A percentile compares a stretch with the other conserved stretches of the same genome.
phyloP scores from a whole-genome alignment of 331 rosid genomes.

The Saraca asoca region DNA sequence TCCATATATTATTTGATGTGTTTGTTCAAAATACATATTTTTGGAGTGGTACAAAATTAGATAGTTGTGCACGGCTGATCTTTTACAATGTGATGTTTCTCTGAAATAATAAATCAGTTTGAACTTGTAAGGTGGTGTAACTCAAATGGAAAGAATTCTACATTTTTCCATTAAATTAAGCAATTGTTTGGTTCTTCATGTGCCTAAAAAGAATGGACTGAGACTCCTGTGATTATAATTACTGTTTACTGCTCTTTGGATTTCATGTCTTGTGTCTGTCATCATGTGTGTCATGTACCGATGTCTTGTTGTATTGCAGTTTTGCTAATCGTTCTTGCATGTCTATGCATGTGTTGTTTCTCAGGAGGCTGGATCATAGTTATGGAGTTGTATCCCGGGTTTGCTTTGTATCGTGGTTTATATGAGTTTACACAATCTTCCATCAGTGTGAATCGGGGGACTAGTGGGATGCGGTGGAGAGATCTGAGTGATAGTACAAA shows the following conservation, averaged over 20 bases:
- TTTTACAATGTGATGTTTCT: too few species aligned
- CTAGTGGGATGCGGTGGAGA: constrained; percentile 78
- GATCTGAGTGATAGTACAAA: constrained; percentile 59
- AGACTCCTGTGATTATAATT: constrained; percentile 21
- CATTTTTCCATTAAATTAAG: too few species aligned
- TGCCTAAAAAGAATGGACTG: too few species aligned
- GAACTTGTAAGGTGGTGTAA: too few species aligned
- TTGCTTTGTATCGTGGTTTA: constrained; percentile 77
- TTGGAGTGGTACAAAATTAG: background rate
- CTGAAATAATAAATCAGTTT: too few species aligned
- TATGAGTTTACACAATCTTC: constrained; percentile 72
- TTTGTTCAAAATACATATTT: too few species aligned
- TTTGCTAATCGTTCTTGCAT: constrained; percentile 25
- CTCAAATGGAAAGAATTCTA: too few species aligned
- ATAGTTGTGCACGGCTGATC: too few species aligned
- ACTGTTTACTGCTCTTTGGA: constrained; percentile 4
- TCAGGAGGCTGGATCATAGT: constrained; percentile 70
- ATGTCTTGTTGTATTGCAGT: too few species aligned
- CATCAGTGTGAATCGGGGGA: constrained; percentile 50
- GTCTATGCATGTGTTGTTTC: background rate
- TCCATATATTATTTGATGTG: constrained; percentile 7
- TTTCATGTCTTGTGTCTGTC: constrained; percentile 13
- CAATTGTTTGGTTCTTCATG: too few species aligned
- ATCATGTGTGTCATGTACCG: too few species aligned
- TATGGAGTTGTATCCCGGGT: constrained; percentile 85